phyloP scores from a whole-genome alignment of 2,329 filamentous ascomycete species.

The Periconia macrospinosa region DNA sequence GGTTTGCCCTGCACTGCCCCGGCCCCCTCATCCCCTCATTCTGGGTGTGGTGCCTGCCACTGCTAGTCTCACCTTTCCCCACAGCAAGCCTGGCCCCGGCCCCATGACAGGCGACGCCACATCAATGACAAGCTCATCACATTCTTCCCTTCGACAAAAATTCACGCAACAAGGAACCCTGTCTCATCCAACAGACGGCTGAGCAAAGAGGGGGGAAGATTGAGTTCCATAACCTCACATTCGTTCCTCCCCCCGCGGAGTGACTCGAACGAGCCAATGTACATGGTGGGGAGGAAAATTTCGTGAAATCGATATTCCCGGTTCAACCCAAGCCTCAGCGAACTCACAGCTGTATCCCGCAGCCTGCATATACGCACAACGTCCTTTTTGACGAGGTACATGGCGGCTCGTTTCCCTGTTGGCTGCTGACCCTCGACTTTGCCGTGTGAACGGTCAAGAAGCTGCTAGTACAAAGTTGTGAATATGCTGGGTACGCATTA shows the following conservation, averaged over 20 bases:
- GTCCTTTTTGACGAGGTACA: constrained; percentile 1
- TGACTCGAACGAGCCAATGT: too few relatives aligned
- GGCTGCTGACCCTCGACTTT: constrained; percentile 7
- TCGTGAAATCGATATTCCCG: neutral
- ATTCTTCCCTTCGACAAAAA: neutral
- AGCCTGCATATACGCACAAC: constrained; percentile 18
- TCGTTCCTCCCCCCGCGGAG: too few relatives aligned
- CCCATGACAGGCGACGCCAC: neutral
- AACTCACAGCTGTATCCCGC: too few relatives aligned
- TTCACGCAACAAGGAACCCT: neutral
- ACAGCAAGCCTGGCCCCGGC: neutral
- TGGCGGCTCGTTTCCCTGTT: constrained; percentile 8
- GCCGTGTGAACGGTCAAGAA: constrained; percentile 24
- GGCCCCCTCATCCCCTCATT: constrained; percentile 4
- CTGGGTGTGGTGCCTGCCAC: constrained; percentile 4
- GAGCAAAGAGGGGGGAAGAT: too few relatives aligned
- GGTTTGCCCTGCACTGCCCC: neutral
- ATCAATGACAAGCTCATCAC: neutral
- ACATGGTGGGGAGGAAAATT: neutral
- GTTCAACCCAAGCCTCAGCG: constrained; percentile 4
- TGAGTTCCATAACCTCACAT: too few relatives aligned
- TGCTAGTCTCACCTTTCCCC: neutral
- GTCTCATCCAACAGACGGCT: neutral
- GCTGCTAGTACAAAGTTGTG: neutral
- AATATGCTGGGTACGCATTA: neutral